Base-by-base conservation (phyloP, 768 basidiomycete species). In the Lyophyllum decastes region DNA sequence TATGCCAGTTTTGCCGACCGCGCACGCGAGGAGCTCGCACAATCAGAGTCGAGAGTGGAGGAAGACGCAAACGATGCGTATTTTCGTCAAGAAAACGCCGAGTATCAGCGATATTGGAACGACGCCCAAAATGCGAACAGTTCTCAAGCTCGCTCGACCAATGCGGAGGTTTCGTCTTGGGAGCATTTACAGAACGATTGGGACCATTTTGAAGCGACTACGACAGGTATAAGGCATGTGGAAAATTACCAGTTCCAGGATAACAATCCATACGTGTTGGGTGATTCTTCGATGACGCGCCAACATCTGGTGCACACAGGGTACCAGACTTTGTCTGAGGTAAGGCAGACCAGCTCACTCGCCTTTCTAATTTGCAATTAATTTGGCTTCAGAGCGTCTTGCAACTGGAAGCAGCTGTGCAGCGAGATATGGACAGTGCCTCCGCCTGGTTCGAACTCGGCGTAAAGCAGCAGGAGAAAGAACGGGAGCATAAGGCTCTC, bases 381-480 rank as follows among this genome's bases (percentile, higher is more conserved):
- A 48, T 52, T 17, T 66, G 25, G 6, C 16, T 55, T 49, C 73
- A 98, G 94, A 90, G 82, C 63, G 86, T 98, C 9, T 77, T 98
- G 27, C 89, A 94, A 69, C 78, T 94, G 12, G 96, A 99, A 75
- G 96, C 96, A 7, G 82, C 81, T 24, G 94, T 96, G 14, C 92
- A 96, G 67, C 82, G 81, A 40, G 83, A 94, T 64, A 86, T 88
- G 59, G 74, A 70, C 9, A 82, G 90, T 64, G 86, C 90, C 4
- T 62, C 73, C 34, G 89, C 88, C 9, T 99, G 97, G 97, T 95
- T 84, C 68, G 84, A 90, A 62, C 87, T 98, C 49, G 97, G 97
- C 24, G 88, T 99, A 49, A 95, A 92, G 72, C 97, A 98, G 68
- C 97, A 99, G 72, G 95, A 97, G 73, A 97, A 95, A 69, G 97